A percentile compares a stretch with the other conserved stretches of the same genome.
phyloP scores from a whole-genome alignment of 805 yeast genomes.

The Monosporozyma servazzii region DNA sequence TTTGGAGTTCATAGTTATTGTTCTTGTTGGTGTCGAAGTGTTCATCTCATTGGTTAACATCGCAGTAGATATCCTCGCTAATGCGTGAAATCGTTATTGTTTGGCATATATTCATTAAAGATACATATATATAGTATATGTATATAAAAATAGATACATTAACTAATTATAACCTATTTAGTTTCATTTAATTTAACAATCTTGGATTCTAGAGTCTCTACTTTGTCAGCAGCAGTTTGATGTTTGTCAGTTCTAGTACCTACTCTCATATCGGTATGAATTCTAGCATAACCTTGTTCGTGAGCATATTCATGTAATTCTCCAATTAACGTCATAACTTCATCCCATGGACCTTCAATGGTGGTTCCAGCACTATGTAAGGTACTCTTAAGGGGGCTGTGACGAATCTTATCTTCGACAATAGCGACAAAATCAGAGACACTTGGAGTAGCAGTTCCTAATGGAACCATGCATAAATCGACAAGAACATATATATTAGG shows the following conservation, averaged over 20 bases:
- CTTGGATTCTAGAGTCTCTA: conserved; percentile 53
- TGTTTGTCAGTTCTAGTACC: conserved; percentile 75
- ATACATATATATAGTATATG: neutral
- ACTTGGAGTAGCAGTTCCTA: conserved; percentile 71
- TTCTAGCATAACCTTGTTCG: conserved; percentile 60
- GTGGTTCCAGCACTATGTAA: conserved; percentile 92
- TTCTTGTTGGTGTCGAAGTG: conserved; percentile 86
- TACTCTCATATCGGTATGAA: conserved; percentile 78
- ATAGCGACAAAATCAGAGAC: conserved; percentile 73
- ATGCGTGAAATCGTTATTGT: conserved; percentile 3
- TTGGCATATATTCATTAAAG: conserved; percentile 1
- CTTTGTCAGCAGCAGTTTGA: conserved; percentile 66
- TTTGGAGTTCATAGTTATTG: conserved; percentile 81
- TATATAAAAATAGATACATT: neutral
- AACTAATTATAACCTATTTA: neutral
- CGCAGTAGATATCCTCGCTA: conserved; percentile 45
- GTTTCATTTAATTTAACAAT: conserved; percentile 16
- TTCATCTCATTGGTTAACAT: conserved; percentile 80
- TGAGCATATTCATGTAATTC: conserved; percentile 67
- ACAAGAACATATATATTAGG: conserved; percentile 56
- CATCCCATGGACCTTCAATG: conserved; percentile 86
- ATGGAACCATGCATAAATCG: conserved; percentile 79
- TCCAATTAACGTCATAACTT: conserved; percentile 73
- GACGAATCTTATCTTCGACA: conserved; percentile 54
- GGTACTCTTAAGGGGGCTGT: conserved; percentile 54